A percentile compares a stretch with the other conserved stretches of the same genome.
These are phyloP conservation scores for Aspergillus diversus DNA, from an alignment of 495 filamentous ascomycete genomes.

Conservation along the genomic window DNA sequence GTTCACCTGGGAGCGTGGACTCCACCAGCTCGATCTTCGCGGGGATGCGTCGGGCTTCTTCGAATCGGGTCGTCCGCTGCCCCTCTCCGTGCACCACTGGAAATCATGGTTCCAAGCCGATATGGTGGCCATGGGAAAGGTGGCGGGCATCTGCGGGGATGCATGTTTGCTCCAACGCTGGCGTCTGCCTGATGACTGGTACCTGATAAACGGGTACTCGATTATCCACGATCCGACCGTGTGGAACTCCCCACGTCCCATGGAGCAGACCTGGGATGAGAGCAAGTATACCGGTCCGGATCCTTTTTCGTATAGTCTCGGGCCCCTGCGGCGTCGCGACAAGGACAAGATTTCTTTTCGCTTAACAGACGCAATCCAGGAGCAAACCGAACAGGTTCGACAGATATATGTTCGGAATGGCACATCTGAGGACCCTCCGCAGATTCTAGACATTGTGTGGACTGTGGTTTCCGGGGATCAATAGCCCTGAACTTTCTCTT, in stretches of 20 bases:
- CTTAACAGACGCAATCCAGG: constrained; percentile 19
- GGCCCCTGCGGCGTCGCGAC: constrained; percentile 26
- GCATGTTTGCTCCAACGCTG: constrained; percentile 60
- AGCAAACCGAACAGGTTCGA: constrained; percentile 15
- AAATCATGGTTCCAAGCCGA: constrained; percentile 58
- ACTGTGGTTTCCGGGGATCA: constrained; percentile 3
- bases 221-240: constrained; percentile 24
- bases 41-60: constrained; percentile 59
- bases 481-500: background rate
- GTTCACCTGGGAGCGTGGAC: constrained; percentile 52
- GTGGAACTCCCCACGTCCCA: constrained; percentile 22
- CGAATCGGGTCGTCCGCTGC: constrained; percentile 52
- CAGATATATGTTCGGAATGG: constrained; percentile 26
- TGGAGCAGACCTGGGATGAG: constrained; percentile 33
- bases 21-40: constrained; percentile 57
- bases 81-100: constrained; percentile 63
- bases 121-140: constrained; percentile 51
- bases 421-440: constrained; percentile 15
- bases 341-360: constrained; percentile 27
- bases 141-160: constrained; percentile 58
- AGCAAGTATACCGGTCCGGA: constrained; percentile 26
- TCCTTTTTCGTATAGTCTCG: constrained; percentile 27
- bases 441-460: constrained; percentile 32
- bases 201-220: constrained; percentile 29
- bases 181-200: constrained; percentile 43